Base-by-base conservation (phyloP, 441 rosid species). In the Pelargonium australe region DNA sequence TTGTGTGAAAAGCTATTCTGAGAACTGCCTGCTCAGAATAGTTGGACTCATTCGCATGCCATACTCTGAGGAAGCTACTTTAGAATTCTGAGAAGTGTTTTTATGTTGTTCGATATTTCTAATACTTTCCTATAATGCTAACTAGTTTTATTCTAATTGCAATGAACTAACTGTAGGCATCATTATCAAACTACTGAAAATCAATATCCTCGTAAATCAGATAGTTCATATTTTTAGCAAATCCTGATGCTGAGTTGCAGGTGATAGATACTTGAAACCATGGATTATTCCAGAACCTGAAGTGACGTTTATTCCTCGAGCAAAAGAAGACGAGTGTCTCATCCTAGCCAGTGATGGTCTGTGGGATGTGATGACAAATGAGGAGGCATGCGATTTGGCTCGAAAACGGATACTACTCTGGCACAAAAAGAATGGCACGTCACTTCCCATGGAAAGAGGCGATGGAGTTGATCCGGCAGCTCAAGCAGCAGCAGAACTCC, bases 321-420 rank as follows among this genome's bases (percentile, higher is more conserved):
- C 85, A 14, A 88, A 83, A 82, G 98, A 88, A 69, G 98, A 92
- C 14, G 96, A 90, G 69, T 89, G 96, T 81, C 86, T 92, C 31
- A 75, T 91, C 75, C 77, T 89, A 53, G 97, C 95, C 1, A 92
- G 97, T 25, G 97, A 92, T 55, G 97, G 98, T 25, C 74, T 92
- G 64, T 92, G 98, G 98, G 98, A 92, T 77, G 96, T 92, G 55
- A 83, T 92, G 90, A 75, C 85, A 12, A 92, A 92, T 51, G 92
- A 92, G 76, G 96, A 88, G 77, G 98, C 82, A 16, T 90, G 93
- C 63, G 95, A 92, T 67, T 70, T 92, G 68, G 96, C 98, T 13
- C 81, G 95, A 25, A 89, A 75, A 72, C 78, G 95, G 58, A 86
- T 92, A 70, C 90, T 87, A 25, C 71, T 84, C 40, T 92, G 96